A percentile compares a stretch with the other conserved stretches of the same genome.
Conservation (phyloP, 768 basidiomycete genomes). For the Suillus bovinus region DNA sequence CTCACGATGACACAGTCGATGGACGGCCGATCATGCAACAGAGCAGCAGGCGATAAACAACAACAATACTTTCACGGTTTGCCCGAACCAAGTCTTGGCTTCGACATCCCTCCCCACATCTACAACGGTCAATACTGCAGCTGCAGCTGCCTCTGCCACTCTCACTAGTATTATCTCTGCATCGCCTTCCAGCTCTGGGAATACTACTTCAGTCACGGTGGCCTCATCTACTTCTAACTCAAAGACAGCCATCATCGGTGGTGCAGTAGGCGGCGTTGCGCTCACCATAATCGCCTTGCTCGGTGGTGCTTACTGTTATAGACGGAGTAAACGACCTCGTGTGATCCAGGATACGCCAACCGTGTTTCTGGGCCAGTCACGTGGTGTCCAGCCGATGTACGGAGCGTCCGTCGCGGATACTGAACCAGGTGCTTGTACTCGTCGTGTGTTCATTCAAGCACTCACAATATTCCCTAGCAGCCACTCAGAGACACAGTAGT, state of each 20-base stretch:
- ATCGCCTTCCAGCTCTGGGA: background rate
- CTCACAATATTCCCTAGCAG: background rate
- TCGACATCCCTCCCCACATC: conserved; percentile 8
- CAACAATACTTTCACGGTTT: conserved; percentile 31
- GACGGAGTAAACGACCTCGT: background rate
- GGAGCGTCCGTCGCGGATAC: background rate
- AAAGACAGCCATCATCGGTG: background rate
- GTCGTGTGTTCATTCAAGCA: background rate
- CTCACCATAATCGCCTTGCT: background rate
- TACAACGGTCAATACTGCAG: background rate
- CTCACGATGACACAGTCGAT: conserved; percentile 16
- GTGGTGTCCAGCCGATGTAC: background rate
- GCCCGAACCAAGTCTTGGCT: conserved; percentile 15
- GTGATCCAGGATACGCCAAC: background rate
- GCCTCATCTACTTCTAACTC: background rate
- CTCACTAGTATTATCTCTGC: background rate
- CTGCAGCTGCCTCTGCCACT: background rate
- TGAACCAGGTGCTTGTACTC: background rate
- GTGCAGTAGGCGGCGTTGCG: background rate
- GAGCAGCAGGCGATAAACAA: conserved; percentile 18
- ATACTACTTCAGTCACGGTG: background rate
- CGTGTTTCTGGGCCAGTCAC: background rate
- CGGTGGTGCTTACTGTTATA: background rate
- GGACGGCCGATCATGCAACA: conserved; percentile 18
- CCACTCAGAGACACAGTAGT: background rate